phyloP scores from a whole-genome alignment of 768 basidiomycete species.

The Kwoniella sp. region DNA sequence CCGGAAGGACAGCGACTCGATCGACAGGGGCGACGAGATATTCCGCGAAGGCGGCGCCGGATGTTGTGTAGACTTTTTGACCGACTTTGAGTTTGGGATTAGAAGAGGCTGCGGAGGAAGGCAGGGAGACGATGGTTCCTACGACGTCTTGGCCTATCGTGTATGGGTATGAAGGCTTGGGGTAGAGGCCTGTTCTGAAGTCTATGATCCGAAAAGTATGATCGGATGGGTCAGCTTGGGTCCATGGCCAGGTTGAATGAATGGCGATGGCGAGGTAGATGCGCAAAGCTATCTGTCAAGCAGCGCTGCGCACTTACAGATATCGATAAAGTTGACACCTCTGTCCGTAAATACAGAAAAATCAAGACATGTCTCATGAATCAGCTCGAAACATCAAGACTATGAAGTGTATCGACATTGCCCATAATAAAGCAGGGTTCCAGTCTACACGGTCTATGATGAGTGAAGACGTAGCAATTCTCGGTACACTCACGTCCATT shows the following conservation, averaged over 20 bases:
- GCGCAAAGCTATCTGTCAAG: too few relatives aligned
- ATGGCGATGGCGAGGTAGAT: too few relatives aligned
- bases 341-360: constrained; percentile 12
- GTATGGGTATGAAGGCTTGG: constrained; percentile 42
- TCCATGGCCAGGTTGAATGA: too few relatives aligned
- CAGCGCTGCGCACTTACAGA: constrained; percentile 40
- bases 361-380: neutral
- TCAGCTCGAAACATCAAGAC: neutral
- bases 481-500: constrained; percentile 32
- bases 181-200: constrained; percentile 64
- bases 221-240: neutral
- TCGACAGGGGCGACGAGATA: constrained; percentile 71
- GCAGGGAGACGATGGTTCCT: constrained; percentile 74
- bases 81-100: constrained; percentile 70
- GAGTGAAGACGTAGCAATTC: too few relatives aligned
- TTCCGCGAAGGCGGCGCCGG: constrained; percentile 63
- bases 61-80: constrained; percentile 64
- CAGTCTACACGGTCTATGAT: too few relatives aligned
- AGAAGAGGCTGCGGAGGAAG: constrained; percentile 62
- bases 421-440: too few relatives aligned
- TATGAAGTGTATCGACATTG: too few relatives aligned
- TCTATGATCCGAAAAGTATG: constrained; percentile 60
- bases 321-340: constrained; percentile 71
- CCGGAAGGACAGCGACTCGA: constrained; percentile 68
- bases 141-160: constrained; percentile 76